phyloP scores from a whole-genome alignment of 306 rosid species.

The Lathyrus aphaca region DNA sequence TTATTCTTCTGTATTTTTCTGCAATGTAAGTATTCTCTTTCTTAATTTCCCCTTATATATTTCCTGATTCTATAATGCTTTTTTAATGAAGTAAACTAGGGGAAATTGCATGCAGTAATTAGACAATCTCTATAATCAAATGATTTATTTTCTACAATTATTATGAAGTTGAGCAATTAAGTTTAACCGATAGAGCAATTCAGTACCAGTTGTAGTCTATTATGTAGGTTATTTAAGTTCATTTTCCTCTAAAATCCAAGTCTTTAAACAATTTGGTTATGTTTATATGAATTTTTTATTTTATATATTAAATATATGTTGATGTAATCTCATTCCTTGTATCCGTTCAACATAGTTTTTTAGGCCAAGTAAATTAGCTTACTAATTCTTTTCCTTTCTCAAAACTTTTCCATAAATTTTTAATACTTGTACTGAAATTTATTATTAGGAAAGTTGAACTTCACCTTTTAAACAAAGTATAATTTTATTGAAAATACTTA shows the following conservation, averaged over 20 bases:
- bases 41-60: neutral
- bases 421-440: neutral
- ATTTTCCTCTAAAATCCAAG: neutral
- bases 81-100: neutral
- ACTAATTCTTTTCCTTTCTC: neutral
- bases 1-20: neutral
- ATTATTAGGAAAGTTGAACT: constrained; percentile 4
- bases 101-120: neutral
- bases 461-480: neutral
- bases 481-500: neutral
- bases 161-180: neutral
- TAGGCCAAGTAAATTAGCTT: constrained; percentile 1
- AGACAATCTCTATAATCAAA: neutral
- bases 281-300: neutral
- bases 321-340: neutral
- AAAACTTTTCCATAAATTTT: neutral
- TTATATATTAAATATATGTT: neutral
- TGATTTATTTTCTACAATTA: neutral
- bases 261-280: neutral
- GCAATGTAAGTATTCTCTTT: neutral
- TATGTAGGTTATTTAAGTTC: neutral
- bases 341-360: neutral
- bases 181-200: neutral
- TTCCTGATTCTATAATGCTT: neutral
- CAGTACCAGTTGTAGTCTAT: neutral